Evolutionary conservation across 2,329 filamentous ascomycete genomes (phyloP).

Genomic region (Calonectria honghensis): DNA sequence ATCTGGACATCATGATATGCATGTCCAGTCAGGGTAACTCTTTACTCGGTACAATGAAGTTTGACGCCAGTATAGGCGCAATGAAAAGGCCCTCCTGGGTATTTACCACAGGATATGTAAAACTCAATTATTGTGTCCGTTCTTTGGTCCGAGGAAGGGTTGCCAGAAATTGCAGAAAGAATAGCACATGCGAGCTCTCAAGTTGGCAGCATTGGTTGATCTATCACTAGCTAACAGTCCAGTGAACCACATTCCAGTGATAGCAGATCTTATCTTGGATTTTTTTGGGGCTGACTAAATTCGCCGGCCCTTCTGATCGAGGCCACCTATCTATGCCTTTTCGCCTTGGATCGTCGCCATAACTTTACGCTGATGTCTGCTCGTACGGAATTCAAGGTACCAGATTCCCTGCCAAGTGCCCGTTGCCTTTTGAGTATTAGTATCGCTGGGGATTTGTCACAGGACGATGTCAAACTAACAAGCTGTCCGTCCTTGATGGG

Average conservation of each 20-base stretch:
- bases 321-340: slow-evolving; percentile 66
- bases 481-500: slow-evolving; percentile 92
- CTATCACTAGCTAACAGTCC: not conserved
- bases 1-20: not conserved
- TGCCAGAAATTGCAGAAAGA: not conserved
- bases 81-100: not conserved
- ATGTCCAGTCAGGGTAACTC: not conserved
- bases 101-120: not conserved
- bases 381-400: slow-evolving; percentile 91
- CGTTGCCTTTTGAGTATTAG: slow-evolving; percentile 66
- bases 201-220: not conserved
- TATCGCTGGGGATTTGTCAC: not conserved
- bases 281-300: not conserved
- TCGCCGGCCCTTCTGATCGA: too few relatives aligned
- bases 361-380: slow-evolving; percentile 85
- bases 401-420: slow-evolving; percentile 92
- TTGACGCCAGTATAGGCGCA: not conserved
- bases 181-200: not conserved
- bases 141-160: not conserved
- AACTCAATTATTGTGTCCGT: not conserved
- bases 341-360: slow-evolving; percentile 97
- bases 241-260: not conserved
- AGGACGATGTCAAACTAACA: slow-evolving; percentile 64
- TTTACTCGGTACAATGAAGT: not conserved
- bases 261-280: not conserved